Evolutionary conservation across 2,329 filamentous ascomycete genomes (phyloP).

Genomic region (Pseudogymnoascus sp.): DNA sequence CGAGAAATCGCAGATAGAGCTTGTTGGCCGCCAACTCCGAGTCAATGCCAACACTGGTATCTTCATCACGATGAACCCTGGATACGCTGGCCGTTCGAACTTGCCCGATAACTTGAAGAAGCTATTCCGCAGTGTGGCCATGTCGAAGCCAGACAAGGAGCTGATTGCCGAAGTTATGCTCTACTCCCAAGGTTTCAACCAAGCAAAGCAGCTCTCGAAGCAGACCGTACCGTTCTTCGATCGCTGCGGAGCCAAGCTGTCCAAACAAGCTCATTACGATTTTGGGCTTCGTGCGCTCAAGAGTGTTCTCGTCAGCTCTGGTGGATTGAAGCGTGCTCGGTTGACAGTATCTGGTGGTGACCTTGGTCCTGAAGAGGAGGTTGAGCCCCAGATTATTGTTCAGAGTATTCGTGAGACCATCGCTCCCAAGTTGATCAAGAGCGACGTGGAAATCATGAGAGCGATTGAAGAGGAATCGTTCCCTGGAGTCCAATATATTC

Average conservation of each 20-base stretch:
- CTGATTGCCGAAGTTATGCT: slow-evolving; percentile 99
- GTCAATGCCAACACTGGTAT: slow-evolving; percentile 94
- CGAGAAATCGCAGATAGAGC: slow-evolving; percentile 80
- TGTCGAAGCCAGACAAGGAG: slow-evolving; percentile 99
- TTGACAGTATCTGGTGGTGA: slow-evolving; percentile 50
- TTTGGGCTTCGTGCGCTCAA: slow-evolving; percentile 96
- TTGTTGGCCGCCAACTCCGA: slow-evolving; percentile 80
- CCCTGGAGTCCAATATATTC: slow-evolving; percentile 86
- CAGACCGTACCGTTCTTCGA: slow-evolving; percentile 99
- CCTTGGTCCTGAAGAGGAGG: slow-evolving; percentile 58
- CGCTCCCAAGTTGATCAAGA: slow-evolving; percentile 89
- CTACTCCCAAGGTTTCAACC: slow-evolving; percentile 97
- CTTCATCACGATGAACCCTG: slow-evolving; percentile 99
- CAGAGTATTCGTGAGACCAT: slow-evolving; percentile 98
- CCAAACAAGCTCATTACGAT: slow-evolving; percentile 98
- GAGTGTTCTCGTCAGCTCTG: slow-evolving; percentile 96
- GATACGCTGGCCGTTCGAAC: slow-evolving; percentile 96
- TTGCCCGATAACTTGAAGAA: slow-evolving; percentile 99
- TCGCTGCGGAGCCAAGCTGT: slow-evolving; percentile 69
- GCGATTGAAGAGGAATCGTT: slow-evolving; percentile 78
- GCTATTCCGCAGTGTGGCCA: slow-evolving; percentile 95
- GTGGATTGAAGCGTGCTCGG: slow-evolving; percentile 83
- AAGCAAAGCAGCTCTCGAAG: slow-evolving; percentile 87
- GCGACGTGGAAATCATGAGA: slow-evolving; percentile 83
- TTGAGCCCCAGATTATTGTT: slow-evolving; percentile 96